Conservation (phyloP, 1,284 basidiomycete species). For the Rhodotorula sp. region DNA sequence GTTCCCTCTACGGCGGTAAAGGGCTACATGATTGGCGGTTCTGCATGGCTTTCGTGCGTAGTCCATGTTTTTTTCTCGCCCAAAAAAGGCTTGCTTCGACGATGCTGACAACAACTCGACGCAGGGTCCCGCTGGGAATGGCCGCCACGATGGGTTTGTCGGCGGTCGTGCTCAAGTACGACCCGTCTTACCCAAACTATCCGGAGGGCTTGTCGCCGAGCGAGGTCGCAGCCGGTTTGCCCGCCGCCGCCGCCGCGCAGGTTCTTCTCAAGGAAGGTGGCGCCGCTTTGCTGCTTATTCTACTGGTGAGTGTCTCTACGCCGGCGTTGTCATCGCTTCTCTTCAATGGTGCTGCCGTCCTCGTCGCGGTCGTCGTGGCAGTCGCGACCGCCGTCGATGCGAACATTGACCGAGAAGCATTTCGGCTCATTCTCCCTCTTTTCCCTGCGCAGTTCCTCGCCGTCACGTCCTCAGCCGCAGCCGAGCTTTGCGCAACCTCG, state of each 20-base stretch:
- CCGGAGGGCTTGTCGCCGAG: conserved; percentile 17
- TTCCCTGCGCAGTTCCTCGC: conserved; percentile 53
- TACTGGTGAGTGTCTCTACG: conserved; percentile 50
- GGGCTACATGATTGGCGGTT: conserved; percentile 50
- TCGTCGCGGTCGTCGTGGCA: too few relatives aligned
- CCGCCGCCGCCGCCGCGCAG: conserved; percentile 67
- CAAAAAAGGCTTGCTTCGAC: conserved; percentile 53
- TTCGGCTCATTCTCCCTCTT: too few relatives aligned
- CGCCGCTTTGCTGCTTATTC: conserved; percentile 47
- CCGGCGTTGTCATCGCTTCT: too few relatives aligned
- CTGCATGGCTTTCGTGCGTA: conserved; percentile 61
- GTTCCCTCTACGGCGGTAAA: conserved; percentile 45
- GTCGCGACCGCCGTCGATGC: too few relatives aligned
- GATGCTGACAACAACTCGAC: not conserved
- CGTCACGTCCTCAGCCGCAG: conserved; percentile 76
- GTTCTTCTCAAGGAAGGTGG: conserved; percentile 60
- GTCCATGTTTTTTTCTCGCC: conserved; percentile 54
- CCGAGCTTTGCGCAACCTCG: conserved; percentile 76
- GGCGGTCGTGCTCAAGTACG: conserved; percentile 21
- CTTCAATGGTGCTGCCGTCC: too few relatives aligned
- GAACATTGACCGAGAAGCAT: too few relatives aligned
- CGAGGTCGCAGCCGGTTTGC: conserved; percentile 77
- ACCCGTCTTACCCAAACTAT: conserved; percentile 25
- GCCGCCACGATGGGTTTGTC: conserved; percentile 17
- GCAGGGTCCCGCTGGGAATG: conserved; percentile 22